A percentile compares a stretch with the other conserved stretches of the same genome.
Evolutionary conservation across 495 filamentous ascomycete species (phyloP).

Genomic region (Xylaria curta): DNA sequence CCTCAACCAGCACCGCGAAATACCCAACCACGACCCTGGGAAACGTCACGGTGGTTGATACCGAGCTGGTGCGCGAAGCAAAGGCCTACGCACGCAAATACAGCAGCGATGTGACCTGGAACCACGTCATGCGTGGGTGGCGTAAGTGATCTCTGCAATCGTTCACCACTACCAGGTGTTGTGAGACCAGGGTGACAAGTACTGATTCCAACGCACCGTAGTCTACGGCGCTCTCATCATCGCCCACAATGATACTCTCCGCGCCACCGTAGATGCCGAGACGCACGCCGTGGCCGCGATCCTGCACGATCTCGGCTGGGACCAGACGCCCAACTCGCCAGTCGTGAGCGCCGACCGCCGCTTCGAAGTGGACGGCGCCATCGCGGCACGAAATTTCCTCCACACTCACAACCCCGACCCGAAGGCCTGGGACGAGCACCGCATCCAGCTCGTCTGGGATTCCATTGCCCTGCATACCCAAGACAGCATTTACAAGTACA

Average conservation of each 20-base stretch:
- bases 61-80: constrained; percentile 44
- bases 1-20: background rate
- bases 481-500: constrained; percentile 44
- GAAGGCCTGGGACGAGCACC: constrained; percentile 43
- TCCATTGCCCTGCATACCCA: constrained; percentile 51
- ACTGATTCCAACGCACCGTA: background rate
- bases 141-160: constrained; percentile 21
- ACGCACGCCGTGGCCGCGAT: constrained; percentile 42
- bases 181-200: background rate
- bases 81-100: constrained; percentile 44
- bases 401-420: constrained; percentile 29
- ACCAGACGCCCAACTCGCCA: constrained; percentile 35
- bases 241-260: constrained; percentile 30
- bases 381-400: constrained; percentile 46
- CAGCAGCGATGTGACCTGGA: constrained; percentile 41
- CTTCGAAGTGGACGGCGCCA: constrained; percentile 56
- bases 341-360: constrained; percentile 42
- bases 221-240: constrained; percentile 45
- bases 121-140: constrained; percentile 50
- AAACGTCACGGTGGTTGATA: constrained; percentile 47
- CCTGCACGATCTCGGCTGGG: constrained; percentile 47
- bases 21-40: constrained; percentile 20
- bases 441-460: constrained; percentile 53
- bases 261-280: constrained; percentile 37
- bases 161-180: background rate